Percentiles rank a stretch among this genome's conserved stretches.
Conservation (phyloP, 805 yeast species). For the Wickerhamiella siamensis region DNA sequence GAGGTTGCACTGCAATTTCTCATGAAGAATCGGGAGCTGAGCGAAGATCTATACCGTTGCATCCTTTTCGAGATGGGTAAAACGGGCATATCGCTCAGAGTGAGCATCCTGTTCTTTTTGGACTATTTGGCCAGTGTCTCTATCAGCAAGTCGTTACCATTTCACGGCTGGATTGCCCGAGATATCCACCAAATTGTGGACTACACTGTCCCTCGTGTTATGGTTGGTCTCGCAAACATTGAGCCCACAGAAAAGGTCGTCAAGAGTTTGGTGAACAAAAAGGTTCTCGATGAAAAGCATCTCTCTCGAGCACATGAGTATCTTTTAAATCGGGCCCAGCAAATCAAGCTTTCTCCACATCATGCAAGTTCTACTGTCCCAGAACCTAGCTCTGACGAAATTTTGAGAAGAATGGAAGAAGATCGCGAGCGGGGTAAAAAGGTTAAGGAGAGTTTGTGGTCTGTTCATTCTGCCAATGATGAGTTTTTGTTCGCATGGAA, state of each 20-base stretch:
- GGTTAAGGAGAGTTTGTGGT: constrained; percentile 70
- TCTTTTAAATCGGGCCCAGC: not conserved
- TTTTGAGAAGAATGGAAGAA: constrained; percentile 71
- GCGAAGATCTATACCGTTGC: constrained; percentile 56
- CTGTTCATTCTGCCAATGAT: constrained; percentile 33
- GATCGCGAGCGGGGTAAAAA: constrained; percentile 80
- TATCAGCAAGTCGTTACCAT: not conserved
- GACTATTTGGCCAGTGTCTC: constrained; percentile 37
- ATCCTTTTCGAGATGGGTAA: constrained; percentile 43
- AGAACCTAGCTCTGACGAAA: constrained; percentile 33
- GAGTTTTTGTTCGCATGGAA: constrained; percentile 39
- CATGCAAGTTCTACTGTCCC: constrained; percentile 6
- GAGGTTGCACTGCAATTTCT: constrained; percentile 19
- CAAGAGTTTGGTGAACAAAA: constrained; percentile 4
- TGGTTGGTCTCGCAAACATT: constrained; percentile 18
- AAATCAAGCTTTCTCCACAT: constrained; percentile 1
- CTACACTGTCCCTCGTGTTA: constrained; percentile 16
- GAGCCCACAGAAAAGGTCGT: constrained; percentile 12
- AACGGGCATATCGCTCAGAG: constrained; percentile 37
- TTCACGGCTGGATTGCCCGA: constrained; percentile 4
- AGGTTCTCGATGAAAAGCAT: constrained; percentile 2
- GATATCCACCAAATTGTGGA: constrained; percentile 12
- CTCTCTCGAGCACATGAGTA: not conserved
- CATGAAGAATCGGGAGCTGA: constrained; percentile 33
- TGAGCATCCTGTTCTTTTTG: constrained; percentile 55